phyloP scores from a whole-genome alignment of 768 basidiomycete species.

The Rhizopogon vesiculosus region DNA sequence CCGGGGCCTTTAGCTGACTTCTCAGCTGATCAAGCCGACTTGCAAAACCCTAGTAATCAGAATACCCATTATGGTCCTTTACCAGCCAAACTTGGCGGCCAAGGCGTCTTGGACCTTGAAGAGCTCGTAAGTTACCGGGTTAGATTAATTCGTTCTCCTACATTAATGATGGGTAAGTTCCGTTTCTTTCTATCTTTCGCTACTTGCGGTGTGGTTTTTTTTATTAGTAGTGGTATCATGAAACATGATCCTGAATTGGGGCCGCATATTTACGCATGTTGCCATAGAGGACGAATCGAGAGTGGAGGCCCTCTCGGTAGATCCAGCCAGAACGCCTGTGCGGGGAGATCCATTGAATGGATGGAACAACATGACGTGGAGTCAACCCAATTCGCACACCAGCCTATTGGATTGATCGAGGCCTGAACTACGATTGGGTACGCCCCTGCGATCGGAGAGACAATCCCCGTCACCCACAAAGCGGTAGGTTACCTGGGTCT shows the following conservation, averaged over 20 bases:
- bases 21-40: slow-evolving; percentile 3
- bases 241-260: slow-evolving; percentile 1
- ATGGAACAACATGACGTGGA: slow-evolving; percentile 13
- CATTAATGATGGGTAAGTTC: slow-evolving; percentile 9
- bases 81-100: slow-evolving; percentile 9
- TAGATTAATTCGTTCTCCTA: slow-evolving; percentile 4
- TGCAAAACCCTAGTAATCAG: slow-evolving; percentile 2
- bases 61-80: slow-evolving; percentile 10
- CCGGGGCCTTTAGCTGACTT: slow-evolving; percentile 8
- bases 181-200: background rate
- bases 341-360: slow-evolving; percentile 20
- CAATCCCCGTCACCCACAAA: slow-evolving; percentile 31
- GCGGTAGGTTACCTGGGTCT: slow-evolving; percentile 13
- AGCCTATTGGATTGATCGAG: slow-evolving; percentile 21
- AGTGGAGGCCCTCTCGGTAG: slow-evolving; percentile 15
- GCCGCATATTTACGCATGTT: slow-evolving; percentile 2
- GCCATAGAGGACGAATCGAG: slow-evolving; percentile 5
- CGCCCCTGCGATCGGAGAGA: slow-evolving; percentile 23
- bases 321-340: slow-evolving; percentile 17
- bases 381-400: slow-evolving; percentile 15
- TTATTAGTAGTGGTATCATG: background rate
- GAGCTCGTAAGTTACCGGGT: background rate
- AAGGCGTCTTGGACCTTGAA: slow-evolving; percentile 3
- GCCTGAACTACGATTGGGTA: slow-evolving; percentile 7
- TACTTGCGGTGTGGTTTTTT: background rate